Evolutionary conservation across 164 flowering plant species (phyloP).

Genomic region (Aristolochia contorta): DNA sequence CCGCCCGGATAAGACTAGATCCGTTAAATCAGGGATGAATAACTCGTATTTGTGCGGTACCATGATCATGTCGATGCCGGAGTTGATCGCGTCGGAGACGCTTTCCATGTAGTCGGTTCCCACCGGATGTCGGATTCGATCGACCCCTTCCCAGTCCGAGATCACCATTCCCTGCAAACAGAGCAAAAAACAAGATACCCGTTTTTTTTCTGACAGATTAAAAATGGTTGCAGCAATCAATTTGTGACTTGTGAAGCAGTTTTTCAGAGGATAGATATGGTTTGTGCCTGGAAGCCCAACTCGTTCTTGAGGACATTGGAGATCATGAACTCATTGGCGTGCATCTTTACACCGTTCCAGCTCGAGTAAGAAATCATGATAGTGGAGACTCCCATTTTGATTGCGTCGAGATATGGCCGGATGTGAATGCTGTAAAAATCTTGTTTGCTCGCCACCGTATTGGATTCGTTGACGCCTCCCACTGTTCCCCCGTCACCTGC

Average conservation of each 20-base stretch:
- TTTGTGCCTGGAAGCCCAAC: constrained; percentile 20
- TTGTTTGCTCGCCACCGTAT: constrained; percentile 12
- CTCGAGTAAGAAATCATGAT: constrained; percentile 29
- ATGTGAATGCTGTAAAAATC: constrained; percentile 20
- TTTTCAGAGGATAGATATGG: not conserved
- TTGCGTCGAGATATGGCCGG: constrained; percentile 19
- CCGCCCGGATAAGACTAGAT: constrained; percentile 12
- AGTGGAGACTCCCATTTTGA: constrained; percentile 24
- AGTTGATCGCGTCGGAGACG: constrained; percentile 16
- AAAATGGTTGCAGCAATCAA: too few species aligned
- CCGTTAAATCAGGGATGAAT: constrained; percentile 14
- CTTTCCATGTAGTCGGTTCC: constrained; percentile 18
- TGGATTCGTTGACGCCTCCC: constrained; percentile 25
- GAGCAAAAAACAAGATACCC: too few species aligned
- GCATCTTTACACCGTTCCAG: constrained; percentile 32
- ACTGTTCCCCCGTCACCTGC: constrained; percentile 31
- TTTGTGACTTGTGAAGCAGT: too few species aligned
- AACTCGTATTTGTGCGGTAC: constrained; percentile 15
- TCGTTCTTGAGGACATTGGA: constrained; percentile 19
- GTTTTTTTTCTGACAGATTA: too few species aligned
- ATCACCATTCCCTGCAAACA: constrained; percentile 24
- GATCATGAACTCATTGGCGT: constrained; percentile 16
- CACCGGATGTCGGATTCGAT: constrained; percentile 5
- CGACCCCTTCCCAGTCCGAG: constrained; percentile 26
- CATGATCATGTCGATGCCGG: constrained; percentile 34